These are phyloP conservation scores for Ustilago xerochloae DNA, from an alignment of 1,284 basidiomycete genomes.

Conservation along the genomic window DNA sequence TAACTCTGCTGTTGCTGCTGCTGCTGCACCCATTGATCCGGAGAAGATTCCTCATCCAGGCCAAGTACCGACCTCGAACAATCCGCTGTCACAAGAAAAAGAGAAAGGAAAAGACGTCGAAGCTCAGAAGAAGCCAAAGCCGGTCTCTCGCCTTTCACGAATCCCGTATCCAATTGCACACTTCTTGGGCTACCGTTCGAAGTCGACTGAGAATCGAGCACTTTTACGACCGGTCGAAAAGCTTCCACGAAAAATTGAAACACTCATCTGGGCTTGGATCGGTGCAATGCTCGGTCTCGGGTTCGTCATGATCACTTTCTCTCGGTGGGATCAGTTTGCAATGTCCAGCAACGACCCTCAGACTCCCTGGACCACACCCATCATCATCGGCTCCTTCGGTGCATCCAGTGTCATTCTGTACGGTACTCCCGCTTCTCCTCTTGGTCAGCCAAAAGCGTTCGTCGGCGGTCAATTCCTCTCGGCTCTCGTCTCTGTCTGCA, in stretches of 20 bases:
- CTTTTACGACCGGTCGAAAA: conserved; percentile 36
- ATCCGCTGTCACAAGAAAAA: neutral
- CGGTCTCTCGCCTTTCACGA: conserved; percentile 36
- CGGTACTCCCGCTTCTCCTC: conserved; percentile 46
- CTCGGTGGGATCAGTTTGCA: conserved; percentile 43
- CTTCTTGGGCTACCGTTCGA: conserved; percentile 43
- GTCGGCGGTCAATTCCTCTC: conserved; percentile 49
- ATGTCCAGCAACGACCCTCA: conserved; percentile 39
- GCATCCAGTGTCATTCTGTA: conserved; percentile 55
- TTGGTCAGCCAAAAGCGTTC: conserved; percentile 50
- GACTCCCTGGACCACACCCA: conserved; percentile 45
- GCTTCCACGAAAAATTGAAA: conserved; percentile 48
- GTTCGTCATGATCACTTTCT: conserved; percentile 51
- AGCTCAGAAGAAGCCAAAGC: conserved; percentile 26
- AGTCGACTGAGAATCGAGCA: conserved; percentile 21
- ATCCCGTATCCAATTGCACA: conserved; percentile 46
- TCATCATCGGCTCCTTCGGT: conserved; percentile 56
- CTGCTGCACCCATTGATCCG: conserved; percentile 5
- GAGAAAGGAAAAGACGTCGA: conserved; percentile 28
- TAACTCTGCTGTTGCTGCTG: neutral
- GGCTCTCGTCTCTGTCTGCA: conserved; percentile 39
- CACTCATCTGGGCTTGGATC: conserved; percentile 51
- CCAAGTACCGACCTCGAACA: neutral
- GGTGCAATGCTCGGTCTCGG: conserved; percentile 46
- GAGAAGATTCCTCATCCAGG: neutral